Percentiles rank a stretch among this genome's conserved stretches.
Evolutionary conservation across 2,329 filamentous ascomycete species (phyloP).

Genomic region (Parastagonospora nodorum): DNA sequence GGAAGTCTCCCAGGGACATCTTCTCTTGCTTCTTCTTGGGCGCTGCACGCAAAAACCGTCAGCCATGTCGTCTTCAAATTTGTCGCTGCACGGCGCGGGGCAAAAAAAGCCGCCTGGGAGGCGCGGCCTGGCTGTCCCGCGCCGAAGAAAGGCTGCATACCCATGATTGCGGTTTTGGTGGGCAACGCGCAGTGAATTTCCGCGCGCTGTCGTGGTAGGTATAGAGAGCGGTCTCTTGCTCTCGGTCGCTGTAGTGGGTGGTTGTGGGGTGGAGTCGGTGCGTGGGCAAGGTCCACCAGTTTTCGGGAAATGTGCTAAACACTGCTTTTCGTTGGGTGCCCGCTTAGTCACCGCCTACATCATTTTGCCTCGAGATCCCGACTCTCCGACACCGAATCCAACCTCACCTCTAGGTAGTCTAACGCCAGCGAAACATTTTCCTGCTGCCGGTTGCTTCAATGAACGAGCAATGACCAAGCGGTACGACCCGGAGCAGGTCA

Average conservation of each 20-base stretch:
- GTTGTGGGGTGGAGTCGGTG: constrained; percentile 30
- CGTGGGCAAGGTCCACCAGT: constrained; percentile 22
- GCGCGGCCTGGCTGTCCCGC: constrained; percentile 29
- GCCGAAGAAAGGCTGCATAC: constrained; percentile 44
- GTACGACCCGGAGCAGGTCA: constrained; percentile 30
- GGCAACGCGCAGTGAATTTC: constrained; percentile 45
- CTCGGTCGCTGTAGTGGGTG: constrained; percentile 31
- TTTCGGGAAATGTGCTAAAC: constrained; percentile 20
- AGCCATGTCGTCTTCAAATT: constrained; percentile 44
- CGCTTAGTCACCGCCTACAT: constrained; percentile 17
- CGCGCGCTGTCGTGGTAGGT: constrained; percentile 42
- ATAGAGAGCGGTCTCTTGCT: constrained; percentile 34
- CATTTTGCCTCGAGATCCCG: neutral
- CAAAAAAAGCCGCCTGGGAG: constrained; percentile 29
- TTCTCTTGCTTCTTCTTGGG: constrained; percentile 94
- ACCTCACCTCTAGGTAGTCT: neutral
- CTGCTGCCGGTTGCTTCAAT: constrained; percentile 17
- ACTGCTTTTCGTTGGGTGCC: constrained; percentile 17
- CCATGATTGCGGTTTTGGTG: constrained; percentile 63
- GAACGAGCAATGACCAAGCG: constrained; percentile 27
- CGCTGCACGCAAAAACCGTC: constrained; percentile 62
- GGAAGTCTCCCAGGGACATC: constrained; percentile 96
- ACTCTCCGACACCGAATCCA: neutral
- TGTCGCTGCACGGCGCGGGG: constrained; percentile 27
- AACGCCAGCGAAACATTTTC: neutral